Evolutionary conservation across 208 protist species (phyloP).

Genomic region (Vickermania spadyakhi): DNA sequence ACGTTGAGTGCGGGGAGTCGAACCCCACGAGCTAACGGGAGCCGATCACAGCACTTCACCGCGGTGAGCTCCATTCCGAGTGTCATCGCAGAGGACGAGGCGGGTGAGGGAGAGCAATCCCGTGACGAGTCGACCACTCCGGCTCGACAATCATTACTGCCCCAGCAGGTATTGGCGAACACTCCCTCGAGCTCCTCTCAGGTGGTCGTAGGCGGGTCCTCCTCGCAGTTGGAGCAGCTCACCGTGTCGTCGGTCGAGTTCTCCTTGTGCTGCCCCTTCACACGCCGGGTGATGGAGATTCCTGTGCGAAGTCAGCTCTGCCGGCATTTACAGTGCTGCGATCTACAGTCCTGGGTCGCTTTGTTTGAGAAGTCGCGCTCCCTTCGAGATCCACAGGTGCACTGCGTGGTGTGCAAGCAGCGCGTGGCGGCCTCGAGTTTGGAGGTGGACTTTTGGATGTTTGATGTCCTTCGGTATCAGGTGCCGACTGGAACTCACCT

Average conservation of each 20-base stretch:
- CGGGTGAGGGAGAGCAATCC: too few relatives aligned
- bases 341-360: conserved; percentile 81
- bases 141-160: too few relatives aligned
- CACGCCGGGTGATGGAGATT: conserved; percentile 39
- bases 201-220: too few relatives aligned
- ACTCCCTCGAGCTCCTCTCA: too few relatives aligned
- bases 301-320: conserved; percentile 74
- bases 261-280: conserved; percentile 79
- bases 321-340: conserved; percentile 85
- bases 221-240: conserved; percentile 41
- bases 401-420: conserved; percentile 78
- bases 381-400: conserved; percentile 74
- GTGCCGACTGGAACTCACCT: conserved; percentile 75
- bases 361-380: conserved; percentile 69
- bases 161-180: too few relatives aligned
- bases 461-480: conserved; percentile 36
- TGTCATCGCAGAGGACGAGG: not conserved
- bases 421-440: conserved; percentile 67
- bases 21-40: not conserved
- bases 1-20: not conserved
- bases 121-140: too few relatives aligned
- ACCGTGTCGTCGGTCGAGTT: conserved; percentile 82
- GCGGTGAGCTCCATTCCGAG: not conserved
- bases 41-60: not conserved
- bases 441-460: conserved; percentile 79